A percentile compares a stretch with the other conserved stretches of the same genome.
Evolutionary conservation across 768 basidiomycete genomes (phyloP).

Genomic region (Russula olivacea): DNA sequence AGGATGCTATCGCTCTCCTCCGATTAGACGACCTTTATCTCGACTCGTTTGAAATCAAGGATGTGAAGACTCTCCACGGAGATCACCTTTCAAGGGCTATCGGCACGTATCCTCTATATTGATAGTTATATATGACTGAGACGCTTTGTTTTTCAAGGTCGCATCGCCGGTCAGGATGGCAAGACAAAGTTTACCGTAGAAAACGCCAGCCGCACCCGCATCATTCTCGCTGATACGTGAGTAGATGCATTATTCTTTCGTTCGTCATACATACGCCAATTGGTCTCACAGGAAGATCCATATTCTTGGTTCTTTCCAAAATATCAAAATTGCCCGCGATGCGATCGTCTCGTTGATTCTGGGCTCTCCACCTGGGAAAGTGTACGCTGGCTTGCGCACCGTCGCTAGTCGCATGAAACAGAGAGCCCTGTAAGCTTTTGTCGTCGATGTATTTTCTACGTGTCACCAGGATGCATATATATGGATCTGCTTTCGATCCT

Average conservation of each 20-base stretch:
- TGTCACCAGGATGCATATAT: slow-evolving; percentile 2
- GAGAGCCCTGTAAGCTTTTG: slow-evolving; percentile 57
- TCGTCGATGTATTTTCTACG: slow-evolving; percentile 5
- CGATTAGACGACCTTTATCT: slow-evolving; percentile 96
- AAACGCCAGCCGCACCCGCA: slow-evolving; percentile 94
- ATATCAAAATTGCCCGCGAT: slow-evolving; percentile 95
- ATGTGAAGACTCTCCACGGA: slow-evolving; percentile 95
- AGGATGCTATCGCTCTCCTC: slow-evolving; percentile 95
- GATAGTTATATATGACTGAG: background rate
- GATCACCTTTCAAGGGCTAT: slow-evolving; percentile 98
- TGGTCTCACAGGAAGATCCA: slow-evolving; percentile 75
- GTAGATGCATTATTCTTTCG: slow-evolving; percentile 32
- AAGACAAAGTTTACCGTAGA: slow-evolving; percentile 99
- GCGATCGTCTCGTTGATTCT: slow-evolving; percentile 93
- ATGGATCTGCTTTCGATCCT: background rate
- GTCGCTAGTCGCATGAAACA: slow-evolving; percentile 93
- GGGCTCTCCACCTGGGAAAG: slow-evolving; percentile 92
- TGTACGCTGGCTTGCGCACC: slow-evolving; percentile 85
- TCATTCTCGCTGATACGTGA: slow-evolving; percentile 95
- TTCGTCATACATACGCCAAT: slow-evolving; percentile 22
- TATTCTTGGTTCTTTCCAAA: slow-evolving; percentile 97
- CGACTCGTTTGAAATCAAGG: slow-evolving; percentile 98
- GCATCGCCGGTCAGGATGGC: slow-evolving; percentile 97
- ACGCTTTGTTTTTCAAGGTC: slow-evolving; percentile 45
- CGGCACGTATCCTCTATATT: slow-evolving; percentile 40